phyloP scores from a whole-genome alignment of 371 early-diverging fungal species.

The Massospora cicadina region DNA sequence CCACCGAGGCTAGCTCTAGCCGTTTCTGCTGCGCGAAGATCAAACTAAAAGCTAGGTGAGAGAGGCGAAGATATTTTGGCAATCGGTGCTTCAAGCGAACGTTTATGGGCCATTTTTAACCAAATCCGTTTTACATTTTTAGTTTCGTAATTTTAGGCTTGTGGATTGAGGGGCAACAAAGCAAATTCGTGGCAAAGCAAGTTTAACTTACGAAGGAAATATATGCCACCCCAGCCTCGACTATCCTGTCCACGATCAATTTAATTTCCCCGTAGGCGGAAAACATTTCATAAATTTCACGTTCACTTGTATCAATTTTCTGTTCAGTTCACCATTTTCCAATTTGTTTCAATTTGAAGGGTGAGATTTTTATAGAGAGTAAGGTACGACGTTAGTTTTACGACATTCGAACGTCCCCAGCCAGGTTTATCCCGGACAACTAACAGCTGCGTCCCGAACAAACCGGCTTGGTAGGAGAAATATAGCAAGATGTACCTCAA shows the following conservation, averaged over 20 bases:
- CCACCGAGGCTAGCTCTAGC: background rate
- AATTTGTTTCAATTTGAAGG: background rate
- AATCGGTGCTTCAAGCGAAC: background rate
- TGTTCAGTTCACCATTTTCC: background rate
- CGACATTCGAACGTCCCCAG: too few relatives aligned
- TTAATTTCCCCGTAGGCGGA: background rate
- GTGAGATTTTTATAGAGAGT: background rate
- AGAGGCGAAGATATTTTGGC: background rate
- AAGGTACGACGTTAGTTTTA: background rate
- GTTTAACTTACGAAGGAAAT: background rate
- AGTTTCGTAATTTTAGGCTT: too few relatives aligned
- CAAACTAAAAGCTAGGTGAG: background rate
- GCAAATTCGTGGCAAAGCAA: too few relatives aligned
- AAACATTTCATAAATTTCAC: background rate
- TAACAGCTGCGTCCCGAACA: too few relatives aligned
- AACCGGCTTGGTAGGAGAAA: too few relatives aligned
- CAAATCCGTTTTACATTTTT: too few relatives aligned
- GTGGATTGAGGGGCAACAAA: too few relatives aligned
- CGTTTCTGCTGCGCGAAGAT: background rate
- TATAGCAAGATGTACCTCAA: background rate
- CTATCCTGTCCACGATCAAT: background rate
- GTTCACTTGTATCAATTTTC: background rate
- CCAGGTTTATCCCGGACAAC: too few relatives aligned
- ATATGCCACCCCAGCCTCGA: background rate
- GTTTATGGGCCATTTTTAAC: too few relatives aligned